A percentile compares a stretch with the other conserved stretches of the same genome.
Evolutionary conservation across 805 yeast species (phyloP).

Genomic region (Kuraishia molischiana): DNA sequence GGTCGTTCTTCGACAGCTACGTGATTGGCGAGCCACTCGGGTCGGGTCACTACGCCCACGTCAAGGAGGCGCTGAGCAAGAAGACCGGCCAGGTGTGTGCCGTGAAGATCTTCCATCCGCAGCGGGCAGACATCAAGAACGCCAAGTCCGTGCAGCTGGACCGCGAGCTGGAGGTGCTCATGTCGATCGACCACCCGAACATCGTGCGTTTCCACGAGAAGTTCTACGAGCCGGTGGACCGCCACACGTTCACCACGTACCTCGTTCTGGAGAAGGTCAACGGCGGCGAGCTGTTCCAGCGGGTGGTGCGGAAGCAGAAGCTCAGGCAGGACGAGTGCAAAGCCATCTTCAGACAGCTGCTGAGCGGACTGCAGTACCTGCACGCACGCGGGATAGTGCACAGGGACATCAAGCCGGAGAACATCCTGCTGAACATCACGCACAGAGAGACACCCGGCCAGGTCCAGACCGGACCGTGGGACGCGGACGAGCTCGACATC

Average conservation of each 20-base stretch:
- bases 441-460: slow-evolving; percentile 11
- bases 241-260: slow-evolving; percentile 39
- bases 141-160: slow-evolving; percentile 27
- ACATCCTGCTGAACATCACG: slow-evolving; percentile 51
- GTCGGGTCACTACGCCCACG: slow-evolving; percentile 76
- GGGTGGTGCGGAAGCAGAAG: slow-evolving; percentile 57
- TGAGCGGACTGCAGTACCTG: slow-evolving; percentile 67
- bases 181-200: slow-evolving; percentile 59
- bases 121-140: slow-evolving; percentile 16
- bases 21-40: slow-evolving; percentile 54
- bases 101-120: slow-evolving; percentile 56
- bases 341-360: slow-evolving; percentile 41
- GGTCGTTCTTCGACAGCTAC: slow-evolving; percentile 48
- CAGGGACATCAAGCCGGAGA: slow-evolving; percentile 92
- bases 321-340: slow-evolving; percentile 54
- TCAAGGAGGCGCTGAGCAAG: slow-evolving; percentile 55
- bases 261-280: slow-evolving; percentile 65
- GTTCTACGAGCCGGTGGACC: slow-evolving; percentile 39
- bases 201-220: slow-evolving; percentile 57
- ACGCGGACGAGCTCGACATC: slow-evolving; percentile 47
- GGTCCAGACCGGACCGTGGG: slow-evolving; percentile 42
- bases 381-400: slow-evolving; percentile 92
- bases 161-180: slow-evolving; percentile 58
- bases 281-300: slow-evolving; percentile 67
- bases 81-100: slow-evolving; percentile 55